A percentile compares a stretch with the other conserved stretches of the same genome.
These are phyloP conservation scores for Pittosporum tobira DNA, from an alignment of 129 eudicot genomes.

Conservation along the genomic window DNA sequence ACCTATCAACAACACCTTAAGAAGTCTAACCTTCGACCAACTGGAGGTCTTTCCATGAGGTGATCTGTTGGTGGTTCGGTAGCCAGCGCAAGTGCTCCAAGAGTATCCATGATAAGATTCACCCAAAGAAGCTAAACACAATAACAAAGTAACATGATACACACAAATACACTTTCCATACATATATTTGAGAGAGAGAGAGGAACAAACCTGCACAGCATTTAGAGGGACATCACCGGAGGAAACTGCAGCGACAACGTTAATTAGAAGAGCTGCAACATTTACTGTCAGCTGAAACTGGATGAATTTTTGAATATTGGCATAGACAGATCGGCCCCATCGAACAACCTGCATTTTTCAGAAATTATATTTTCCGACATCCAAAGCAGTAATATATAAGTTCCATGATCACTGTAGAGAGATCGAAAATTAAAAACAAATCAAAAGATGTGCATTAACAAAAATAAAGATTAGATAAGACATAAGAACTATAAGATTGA, in stretches of 20 bases:
- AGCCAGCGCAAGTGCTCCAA: slow-evolving; percentile 33
- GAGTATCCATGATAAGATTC: slow-evolving; percentile 35
- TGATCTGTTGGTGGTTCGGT: slow-evolving; percentile 31
- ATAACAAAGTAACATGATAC: not conserved
- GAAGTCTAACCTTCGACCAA: slow-evolving; percentile 23
- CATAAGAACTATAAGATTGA: no score
- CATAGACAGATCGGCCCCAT: slow-evolving; percentile 90
- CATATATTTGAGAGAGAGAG: slow-evolving; percentile 1
- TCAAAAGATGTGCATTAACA: no score
- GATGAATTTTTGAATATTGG: slow-evolving; percentile 69
- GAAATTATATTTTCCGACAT: not conserved
- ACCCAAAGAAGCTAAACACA: slow-evolving; percentile 25
- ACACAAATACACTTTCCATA: not conserved
- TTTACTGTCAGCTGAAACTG: slow-evolving; percentile 47
- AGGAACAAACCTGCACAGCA: slow-evolving; percentile 44
- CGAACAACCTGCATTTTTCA: slow-evolving; percentile 52
- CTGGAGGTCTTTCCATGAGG: slow-evolving; percentile 29
- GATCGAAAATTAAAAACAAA: not conserved
- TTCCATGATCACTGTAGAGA: not conserved
- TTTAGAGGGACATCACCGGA: slow-evolving; percentile 52
- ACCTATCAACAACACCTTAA: not conserved
- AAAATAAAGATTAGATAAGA: no score
- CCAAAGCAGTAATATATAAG: not conserved
- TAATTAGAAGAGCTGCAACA: slow-evolving; percentile 41
- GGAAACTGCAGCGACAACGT: slow-evolving; percentile 52